A percentile compares a stretch with the other conserved stretches of the same genome.
These are phyloP conservation scores for Boletus edulis DNA, from an alignment of 768 basidiomycete genomes.

Conservation along the genomic window DNA sequence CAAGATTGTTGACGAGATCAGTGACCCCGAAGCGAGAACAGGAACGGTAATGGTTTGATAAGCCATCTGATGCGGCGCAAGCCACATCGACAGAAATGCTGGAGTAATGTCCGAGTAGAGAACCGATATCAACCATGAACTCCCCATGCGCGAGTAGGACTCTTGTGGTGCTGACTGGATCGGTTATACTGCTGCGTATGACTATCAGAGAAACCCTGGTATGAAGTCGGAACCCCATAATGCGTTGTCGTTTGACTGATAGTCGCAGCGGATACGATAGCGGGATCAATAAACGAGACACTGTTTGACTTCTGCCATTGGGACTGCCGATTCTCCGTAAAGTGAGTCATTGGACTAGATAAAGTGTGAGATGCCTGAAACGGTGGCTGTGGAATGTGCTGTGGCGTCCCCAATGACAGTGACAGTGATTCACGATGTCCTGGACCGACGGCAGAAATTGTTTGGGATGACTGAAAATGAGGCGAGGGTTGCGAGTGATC, in stretches of 20 bases:
- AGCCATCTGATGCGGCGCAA: conserved; percentile 2
- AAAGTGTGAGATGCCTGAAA: conserved; percentile 10
- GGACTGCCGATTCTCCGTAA: conserved; percentile 9
- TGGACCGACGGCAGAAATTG: conserved; percentile 7
- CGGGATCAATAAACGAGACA: conserved; percentile 19
- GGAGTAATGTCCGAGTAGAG: not conserved
- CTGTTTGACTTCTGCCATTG: conserved; percentile 12
- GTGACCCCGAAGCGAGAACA: not conserved
- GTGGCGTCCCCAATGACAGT: conserved; percentile 13
- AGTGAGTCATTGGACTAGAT: conserved; percentile 6
- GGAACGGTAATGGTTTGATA: conserved; percentile 9
- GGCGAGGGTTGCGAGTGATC: conserved; percentile 38
- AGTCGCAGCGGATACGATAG: conserved; percentile 18
- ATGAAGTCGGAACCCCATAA: conserved; percentile 6
- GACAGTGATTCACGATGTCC: conserved; percentile 18
- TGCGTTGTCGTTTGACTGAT: conserved; percentile 1
- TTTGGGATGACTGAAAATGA: conserved; percentile 11
- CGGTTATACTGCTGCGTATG: conserved; percentile 14
- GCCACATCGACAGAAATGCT: not conserved
- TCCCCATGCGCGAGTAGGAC: conserved; percentile 23
- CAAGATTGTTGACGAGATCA: conserved; percentile 1
- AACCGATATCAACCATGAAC: conserved; percentile 18
- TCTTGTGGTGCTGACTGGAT: conserved; percentile 22
- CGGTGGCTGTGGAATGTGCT: conserved; percentile 13
- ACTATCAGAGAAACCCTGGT: conserved; percentile 12